Base-by-base conservation (phyloP, 805 yeast genomes). In the Jamesozyma piceae region DNA sequence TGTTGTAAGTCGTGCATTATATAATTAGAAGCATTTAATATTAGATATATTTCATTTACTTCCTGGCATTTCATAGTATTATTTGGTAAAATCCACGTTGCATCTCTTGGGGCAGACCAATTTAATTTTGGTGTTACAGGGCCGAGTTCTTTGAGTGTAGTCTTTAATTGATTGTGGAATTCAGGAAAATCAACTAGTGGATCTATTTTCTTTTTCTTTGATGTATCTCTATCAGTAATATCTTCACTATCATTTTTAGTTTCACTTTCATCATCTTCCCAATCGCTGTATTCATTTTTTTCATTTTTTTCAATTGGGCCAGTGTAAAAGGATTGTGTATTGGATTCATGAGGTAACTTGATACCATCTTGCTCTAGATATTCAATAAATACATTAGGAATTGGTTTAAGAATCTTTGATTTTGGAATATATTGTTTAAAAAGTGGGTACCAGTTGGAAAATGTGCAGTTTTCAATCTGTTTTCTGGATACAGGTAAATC, bases 81-180 rank as follows among this genome's bases (percentile, higher is more conserved):
- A 27, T 82, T 78, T 2, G 92, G 73, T 54, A 83, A 65, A 18
- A 92, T 90, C 98, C 97, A 92, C 0, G 80, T 75, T 1, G 97
- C 85, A 64, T 92, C 99, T 56, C 80, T 81, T 1, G 99, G 98
- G 1, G 96, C 83, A 1, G 97, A 87, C 98, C 98, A 92, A 67
- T 92, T 92, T 51, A 90, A 66, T 56, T 92, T 92, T 1, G 97
- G 97, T 1, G 86, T 72, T 2, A 88, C 86, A 1, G 76, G 65
- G 0, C 82, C 82, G 38, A 73, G 65, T 35, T 69, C 66, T 2
- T 49, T 46, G 13, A 92, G 73, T 0, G 69, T 55, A 0, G 51
- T 45, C 29, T 65, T 64, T 15, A 90, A 68, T 35, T 67, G 52
- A 0, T 65, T 51, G 54, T 89, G 94, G 18, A 88, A 65, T 1